phyloP scores from a whole-genome alignment of 352 stramenopile genomes.

The Phytophthora palmivora region DNA sequence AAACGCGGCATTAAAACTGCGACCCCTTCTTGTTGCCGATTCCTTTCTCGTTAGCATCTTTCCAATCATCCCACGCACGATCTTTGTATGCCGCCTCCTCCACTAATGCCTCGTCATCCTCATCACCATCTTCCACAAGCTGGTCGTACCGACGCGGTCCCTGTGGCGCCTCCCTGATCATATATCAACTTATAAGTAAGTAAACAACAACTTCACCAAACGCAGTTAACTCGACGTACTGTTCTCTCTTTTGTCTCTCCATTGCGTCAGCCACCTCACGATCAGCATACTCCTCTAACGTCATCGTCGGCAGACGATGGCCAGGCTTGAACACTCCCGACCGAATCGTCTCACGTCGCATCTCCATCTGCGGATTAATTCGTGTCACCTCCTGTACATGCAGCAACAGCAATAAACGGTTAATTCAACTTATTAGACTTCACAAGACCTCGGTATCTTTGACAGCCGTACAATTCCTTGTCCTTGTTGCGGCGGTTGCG shows the following conservation, averaged over 20 bases:
- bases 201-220: background rate
- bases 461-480: constrained; percentile 79
- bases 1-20: constrained; percentile 81
- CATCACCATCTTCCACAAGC: constrained; percentile 94
- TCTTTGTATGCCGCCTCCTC: constrained; percentile 94
- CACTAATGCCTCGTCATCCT: constrained; percentile 93
- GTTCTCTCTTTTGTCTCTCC: constrained; percentile 83
- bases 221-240: constrained; percentile 41
- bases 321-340: constrained; percentile 94
- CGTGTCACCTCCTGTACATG: constrained; percentile 74
- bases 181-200: constrained; percentile 11
- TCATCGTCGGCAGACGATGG: constrained; percentile 97
- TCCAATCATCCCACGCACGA: constrained; percentile 97
- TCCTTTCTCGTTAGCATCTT: constrained; percentile 95
- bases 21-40: constrained; percentile 97
- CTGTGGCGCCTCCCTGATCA: constrained; percentile 57
- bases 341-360: constrained; percentile 87
- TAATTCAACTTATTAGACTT: no score
- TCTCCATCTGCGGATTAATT: constrained; percentile 88
- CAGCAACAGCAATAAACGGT: constrained; percentile 7
- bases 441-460: no score
- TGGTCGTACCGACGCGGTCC: constrained; percentile 92
- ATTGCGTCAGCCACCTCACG: constrained; percentile 89
- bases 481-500: constrained; percentile 61
- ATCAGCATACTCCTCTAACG: constrained; percentile 93